Evolutionary conservation across 2,329 filamentous ascomycete species (phyloP).

Genomic region (Penicillium concentricum): DNA sequence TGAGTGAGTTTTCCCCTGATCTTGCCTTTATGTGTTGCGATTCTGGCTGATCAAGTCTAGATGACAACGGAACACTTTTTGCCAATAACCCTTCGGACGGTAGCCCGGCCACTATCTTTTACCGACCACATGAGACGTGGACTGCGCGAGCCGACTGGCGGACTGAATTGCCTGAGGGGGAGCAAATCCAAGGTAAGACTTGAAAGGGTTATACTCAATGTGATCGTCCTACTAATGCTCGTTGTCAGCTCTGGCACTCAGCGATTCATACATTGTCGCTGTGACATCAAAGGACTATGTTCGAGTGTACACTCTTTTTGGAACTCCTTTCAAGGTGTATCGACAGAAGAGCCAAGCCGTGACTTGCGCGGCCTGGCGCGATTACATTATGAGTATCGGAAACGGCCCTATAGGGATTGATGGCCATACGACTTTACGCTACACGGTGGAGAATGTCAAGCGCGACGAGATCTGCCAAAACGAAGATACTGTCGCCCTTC

Average conservation of each 20-base stretch:
- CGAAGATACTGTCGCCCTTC: slow-evolving; percentile 84
- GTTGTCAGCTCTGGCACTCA: slow-evolving; percentile 72
- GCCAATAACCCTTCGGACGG: slow-evolving; percentile 69
- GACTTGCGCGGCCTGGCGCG: slow-evolving; percentile 88
- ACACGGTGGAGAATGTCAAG: slow-evolving; percentile 93
- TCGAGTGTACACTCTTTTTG: slow-evolving; percentile 88
- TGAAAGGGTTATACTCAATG: not conserved
- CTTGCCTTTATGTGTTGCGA: not conserved
- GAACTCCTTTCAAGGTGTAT: slow-evolving; percentile 83
- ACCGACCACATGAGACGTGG: slow-evolving; percentile 96
- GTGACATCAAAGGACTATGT: slow-evolving; percentile 86
- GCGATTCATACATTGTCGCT: slow-evolving; percentile 85
- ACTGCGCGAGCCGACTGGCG: slow-evolving; percentile 88
- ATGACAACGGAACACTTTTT: slow-evolving; percentile 81
- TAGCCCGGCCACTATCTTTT: slow-evolving; percentile 82
- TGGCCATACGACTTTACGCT: slow-evolving; percentile 72
- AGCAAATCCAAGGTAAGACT: slow-evolving; percentile 63
- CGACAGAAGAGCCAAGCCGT: slow-evolving; percentile 91
- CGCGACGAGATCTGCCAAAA: slow-evolving; percentile 91
- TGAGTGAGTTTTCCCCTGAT: slow-evolving; percentile 53
- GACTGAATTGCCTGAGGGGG: slow-evolving; percentile 80
- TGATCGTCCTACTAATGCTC: not conserved
- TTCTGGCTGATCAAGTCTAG: slow-evolving; percentile 33
- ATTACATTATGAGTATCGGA: slow-evolving; percentile 94
- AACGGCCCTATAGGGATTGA: slow-evolving; percentile 83